Evolutionary conservation across 805 yeast species (phyloP).

Genomic region (Nakazawaea populi): DNA sequence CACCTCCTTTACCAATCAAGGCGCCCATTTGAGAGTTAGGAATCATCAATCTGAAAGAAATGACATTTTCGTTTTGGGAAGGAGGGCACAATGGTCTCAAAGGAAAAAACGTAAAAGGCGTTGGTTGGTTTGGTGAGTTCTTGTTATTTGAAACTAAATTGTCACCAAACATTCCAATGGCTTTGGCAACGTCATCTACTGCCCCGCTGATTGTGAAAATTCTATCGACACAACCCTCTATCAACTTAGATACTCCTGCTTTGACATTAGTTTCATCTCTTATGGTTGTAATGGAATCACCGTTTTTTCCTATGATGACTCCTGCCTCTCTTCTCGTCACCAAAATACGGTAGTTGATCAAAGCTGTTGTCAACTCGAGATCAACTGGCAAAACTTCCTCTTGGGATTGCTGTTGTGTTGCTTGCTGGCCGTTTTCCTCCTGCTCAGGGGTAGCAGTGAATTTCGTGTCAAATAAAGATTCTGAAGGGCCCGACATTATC

Average conservation of each 20-base stretch:
- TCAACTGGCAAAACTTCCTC: constrained; percentile 8
- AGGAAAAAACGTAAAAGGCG: constrained; percentile 50
- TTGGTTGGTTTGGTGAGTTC: constrained; percentile 29
- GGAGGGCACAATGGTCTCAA: constrained; percentile 52
- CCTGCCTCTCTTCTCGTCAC: constrained; percentile 87
- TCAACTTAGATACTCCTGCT: constrained; percentile 81
- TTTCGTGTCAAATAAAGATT: constrained; percentile 25
- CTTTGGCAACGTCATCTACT: constrained; percentile 60
- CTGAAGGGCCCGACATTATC: constrained; percentile 16
- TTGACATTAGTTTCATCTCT: constrained; percentile 72
- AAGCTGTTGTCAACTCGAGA: constrained; percentile 12
- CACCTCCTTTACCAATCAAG: constrained; percentile 79
- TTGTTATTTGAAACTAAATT: constrained; percentile 32
- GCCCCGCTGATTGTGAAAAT: constrained; percentile 75
- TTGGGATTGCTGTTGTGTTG: neutral
- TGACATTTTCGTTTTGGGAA: constrained; percentile 38
- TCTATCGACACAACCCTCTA: constrained; percentile 77
- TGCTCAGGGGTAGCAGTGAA: constrained; percentile 15
- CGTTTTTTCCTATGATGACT: constrained; percentile 81
- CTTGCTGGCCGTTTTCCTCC: neutral
- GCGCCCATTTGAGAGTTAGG: constrained; percentile 88
- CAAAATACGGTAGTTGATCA: constrained; percentile 46
- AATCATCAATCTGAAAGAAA: constrained; percentile 61
- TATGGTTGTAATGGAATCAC: constrained; percentile 68
- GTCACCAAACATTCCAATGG: constrained; percentile 64